Base-by-base conservation (phyloP, 441 rosid species). In the Gossypium aridum region DNA sequence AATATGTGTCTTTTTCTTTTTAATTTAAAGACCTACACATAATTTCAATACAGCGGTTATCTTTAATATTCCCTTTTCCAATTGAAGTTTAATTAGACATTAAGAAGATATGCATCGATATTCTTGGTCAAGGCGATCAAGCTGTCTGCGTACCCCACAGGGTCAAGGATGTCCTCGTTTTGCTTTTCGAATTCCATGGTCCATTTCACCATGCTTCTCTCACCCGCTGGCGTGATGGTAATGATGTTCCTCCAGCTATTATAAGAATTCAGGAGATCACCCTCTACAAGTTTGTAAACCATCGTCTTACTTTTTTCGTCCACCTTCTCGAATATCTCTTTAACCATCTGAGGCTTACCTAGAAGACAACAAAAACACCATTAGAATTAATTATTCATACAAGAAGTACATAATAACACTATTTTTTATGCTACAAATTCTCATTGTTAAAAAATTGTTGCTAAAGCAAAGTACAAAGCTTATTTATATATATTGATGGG, bases 171-270 rank as follows among this genome's bases (percentile, higher is more conserved):
- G 62, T 13, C 12, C 2, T 70, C 62, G 62, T 70, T 28, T 26
- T 4, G 22, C 49, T 70, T 70, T 19, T 70, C 51, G 8, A 23
- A 70, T 17, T 70, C 49, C 25, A 70, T 0, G 7, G 28, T 70
- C 63, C 73, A 70, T 54, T 70, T 54, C 61, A 54, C 73, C 51
- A 54, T 28, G 55, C 71, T 20, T 45, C 56, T 31, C 34, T 31
- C 31, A 54, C 63, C 73, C 17, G 0, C 5, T 0, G 63, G 17
- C 8, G 13, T 28, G 2, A 55, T 8, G 22, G 55, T 55, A 10
- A 70, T 0, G 8, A 17, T 55, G 4, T 25, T 0, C 49, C n/a
- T 19, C 12, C n/a, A 70, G 6, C 19, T 31, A 0, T 54, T 31
- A 22, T 70, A 70, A 7, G 26, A 54, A 0, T 17, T 70, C 62